These are phyloP conservation scores for Nigrograna mackinnonii DNA, from an alignment of 2,329 filamentous ascomycete genomes.

Conservation along the genomic window DNA sequence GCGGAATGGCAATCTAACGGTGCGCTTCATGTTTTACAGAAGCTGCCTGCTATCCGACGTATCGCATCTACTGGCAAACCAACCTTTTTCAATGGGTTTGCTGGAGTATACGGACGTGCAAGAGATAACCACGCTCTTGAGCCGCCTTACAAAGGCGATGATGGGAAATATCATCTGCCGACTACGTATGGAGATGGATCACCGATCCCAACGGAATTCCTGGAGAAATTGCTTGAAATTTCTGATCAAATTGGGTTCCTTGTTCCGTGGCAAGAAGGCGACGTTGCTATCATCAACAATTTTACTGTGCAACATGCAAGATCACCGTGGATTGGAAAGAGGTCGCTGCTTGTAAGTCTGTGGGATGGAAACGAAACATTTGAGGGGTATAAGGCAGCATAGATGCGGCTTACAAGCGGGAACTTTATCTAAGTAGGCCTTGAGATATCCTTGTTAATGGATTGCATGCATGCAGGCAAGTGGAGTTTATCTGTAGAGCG, in stretches of 20 bases:
- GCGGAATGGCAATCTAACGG: slow-evolving; percentile 8
- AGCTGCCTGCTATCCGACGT: slow-evolving; percentile 7
- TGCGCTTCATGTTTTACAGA: slow-evolving; percentile 9
- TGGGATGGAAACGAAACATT: too few relatives aligned
- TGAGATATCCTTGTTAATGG: too few relatives aligned
- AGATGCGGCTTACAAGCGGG: too few relatives aligned
- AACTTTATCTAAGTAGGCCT: too few relatives aligned
- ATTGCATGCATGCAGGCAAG: too few relatives aligned
- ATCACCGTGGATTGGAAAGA: slow-evolving; percentile 9
- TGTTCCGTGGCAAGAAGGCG: slow-evolving; percentile 8
- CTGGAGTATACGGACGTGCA: slow-evolving; percentile 7
- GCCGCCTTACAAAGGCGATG: slow-evolving; percentile 7
- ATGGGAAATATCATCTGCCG: slow-evolving; percentile 3
- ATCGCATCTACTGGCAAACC: slow-evolving; percentile 1
- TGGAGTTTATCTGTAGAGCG: too few relatives aligned
- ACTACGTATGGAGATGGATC: slow-evolving; percentile 6
- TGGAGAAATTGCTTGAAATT: slow-evolving; percentile 7
- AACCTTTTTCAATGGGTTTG: slow-evolving; percentile 8
- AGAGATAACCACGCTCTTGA: slow-evolving; percentile 3
- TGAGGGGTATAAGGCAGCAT: too few relatives aligned
- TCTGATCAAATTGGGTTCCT: slow-evolving; percentile 5
- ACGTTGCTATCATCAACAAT: slow-evolving; percentile 11
- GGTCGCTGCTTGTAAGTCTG: slow-evolving; percentile 10
- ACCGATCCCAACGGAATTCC: slow-evolving; percentile 9
- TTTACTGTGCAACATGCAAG: slow-evolving; percentile 11